Evolutionary conservation across 768 basidiomycete genomes (phyloP).

Genomic region (Aureoboletus auriporus): DNA sequence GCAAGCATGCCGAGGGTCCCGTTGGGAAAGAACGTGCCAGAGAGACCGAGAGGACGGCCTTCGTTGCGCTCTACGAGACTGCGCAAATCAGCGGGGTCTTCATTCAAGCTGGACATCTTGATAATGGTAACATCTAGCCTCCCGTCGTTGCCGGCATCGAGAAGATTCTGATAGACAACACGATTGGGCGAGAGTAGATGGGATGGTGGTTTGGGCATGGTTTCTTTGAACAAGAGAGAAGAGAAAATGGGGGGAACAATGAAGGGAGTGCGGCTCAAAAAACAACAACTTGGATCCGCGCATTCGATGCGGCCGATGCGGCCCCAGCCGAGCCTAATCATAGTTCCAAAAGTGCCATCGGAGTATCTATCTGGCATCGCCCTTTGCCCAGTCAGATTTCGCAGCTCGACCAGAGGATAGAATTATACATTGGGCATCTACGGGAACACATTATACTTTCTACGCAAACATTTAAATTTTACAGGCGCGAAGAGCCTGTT

Average conservation of each 20-base stretch:
- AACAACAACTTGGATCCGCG: not conserved
- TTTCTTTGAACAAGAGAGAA: not conserved
- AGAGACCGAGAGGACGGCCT: constrained; percentile 30
- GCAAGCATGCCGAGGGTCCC: constrained; percentile 25
- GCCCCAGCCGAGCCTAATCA: not conserved
- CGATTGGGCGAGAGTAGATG: constrained; percentile 13
- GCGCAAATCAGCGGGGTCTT: constrained; percentile 19
- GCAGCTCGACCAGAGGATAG: too few relatives aligned
- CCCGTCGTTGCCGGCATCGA: constrained; percentile 23
- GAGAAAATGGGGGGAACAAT: constrained; percentile 1
- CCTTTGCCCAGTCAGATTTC: too few relatives aligned
- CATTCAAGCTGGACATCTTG: constrained; percentile 20
- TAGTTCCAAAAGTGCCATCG: too few relatives aligned
- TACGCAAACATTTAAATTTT: not conserved
- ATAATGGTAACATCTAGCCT: constrained; percentile 12
- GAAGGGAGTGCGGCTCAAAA: constrained; percentile 5
- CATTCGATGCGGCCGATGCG: not conserved
- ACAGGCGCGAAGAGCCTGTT: constrained; percentile 3
- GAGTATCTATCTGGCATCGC: too few relatives aligned
- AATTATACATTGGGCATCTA: too few relatives aligned
- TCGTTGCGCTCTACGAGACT: constrained; percentile 29
- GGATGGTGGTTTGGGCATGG: not conserved
- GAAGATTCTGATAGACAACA: constrained; percentile 24
- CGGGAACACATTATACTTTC: too few relatives aligned
- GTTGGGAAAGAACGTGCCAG: constrained; percentile 18